Conservation (phyloP, 2,329 filamentous ascomycete species). For the Thermoascus crustaceus region DNA sequence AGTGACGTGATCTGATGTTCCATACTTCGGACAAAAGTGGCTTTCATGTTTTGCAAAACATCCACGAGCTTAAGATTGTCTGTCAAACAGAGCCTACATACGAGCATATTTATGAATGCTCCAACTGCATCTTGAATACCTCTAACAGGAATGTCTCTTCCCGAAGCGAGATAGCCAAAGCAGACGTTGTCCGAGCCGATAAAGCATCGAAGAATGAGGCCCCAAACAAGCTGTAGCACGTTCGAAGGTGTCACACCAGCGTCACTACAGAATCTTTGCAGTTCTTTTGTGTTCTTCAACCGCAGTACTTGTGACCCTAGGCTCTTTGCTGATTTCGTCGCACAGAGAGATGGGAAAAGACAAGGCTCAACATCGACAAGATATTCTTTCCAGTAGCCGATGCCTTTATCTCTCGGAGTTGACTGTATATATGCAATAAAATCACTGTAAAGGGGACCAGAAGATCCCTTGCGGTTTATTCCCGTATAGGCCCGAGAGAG, state of each 20-base stretch:
- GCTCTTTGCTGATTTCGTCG: slow-evolving; percentile 3
- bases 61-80: slow-evolving; percentile 17
- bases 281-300: slow-evolving; percentile 13
- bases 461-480: neutral
- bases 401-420: slow-evolving; percentile 21
- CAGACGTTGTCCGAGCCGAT: slow-evolving; percentile 38
- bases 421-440: slow-evolving; percentile 17
- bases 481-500: slow-evolving; percentile 28
- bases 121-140: slow-evolving; percentile 32
- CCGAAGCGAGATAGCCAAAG: slow-evolving; percentile 36
- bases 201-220: slow-evolving; percentile 35
- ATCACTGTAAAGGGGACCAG: slow-evolving; percentile 7
- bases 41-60: slow-evolving; percentile 14
- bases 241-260: slow-evolving; percentile 14
- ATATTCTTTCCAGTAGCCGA: slow-evolving; percentile 40
- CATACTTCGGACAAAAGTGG: slow-evolving; percentile 12
- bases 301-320: slow-evolving; percentile 11
- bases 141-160: slow-evolving; percentile 27
- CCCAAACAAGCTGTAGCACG: slow-evolving; percentile 38
- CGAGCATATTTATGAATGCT: slow-evolving; percentile 14
- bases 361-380: slow-evolving; percentile 40
- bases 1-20: slow-evolving; percentile 15
- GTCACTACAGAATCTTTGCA: slow-evolving; percentile 18
- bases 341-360: slow-evolving; percentile 32
- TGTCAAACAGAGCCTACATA: slow-evolving; percentile 18